Base-by-base conservation (phyloP, 2,329 filamentous ascomycete species). In the Lachnellula subtilissima region DNA sequence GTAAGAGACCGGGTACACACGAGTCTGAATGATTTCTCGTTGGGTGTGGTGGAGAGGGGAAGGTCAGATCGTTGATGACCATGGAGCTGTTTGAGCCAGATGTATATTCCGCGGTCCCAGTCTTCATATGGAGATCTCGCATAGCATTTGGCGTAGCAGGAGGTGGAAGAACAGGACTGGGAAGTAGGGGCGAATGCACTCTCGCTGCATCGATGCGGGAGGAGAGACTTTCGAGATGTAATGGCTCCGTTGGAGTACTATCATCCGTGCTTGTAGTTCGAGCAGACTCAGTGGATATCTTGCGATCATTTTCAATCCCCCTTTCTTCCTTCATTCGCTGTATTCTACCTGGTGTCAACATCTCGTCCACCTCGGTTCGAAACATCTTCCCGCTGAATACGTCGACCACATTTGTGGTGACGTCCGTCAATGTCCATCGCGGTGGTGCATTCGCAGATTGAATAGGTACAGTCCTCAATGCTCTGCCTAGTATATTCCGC, bases 381-480 rank as follows among this genome's bases (percentile, higher is more conserved):
- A 85, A 83, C 47, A 80, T 72, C 45, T 78, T 79, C 17, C 78
- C 76, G 43, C 73, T 78, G 56, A 86, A 75, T 11, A 83, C 71
- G 32, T 82, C 81, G n/a, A 78, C 75, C 62, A 85, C 74, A 59
- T 82, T 83, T 51, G 81, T 79, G 0, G 80, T 74, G 32, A 85
- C 67, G 14, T 82, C 81, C 0, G 77, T 73, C 23, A 85, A 64
- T 5, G 76, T 77, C 79, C 81, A 82, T 69, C 77, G 73, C 45
- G 78, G 67, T 22, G 67, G 69, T 25, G 69, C 58, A 57, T 64
- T 69, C 61, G 62, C 55, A 57, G 64, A 48, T 61, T 55, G 51
- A 2, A 49, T 54, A 19, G 60, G 56, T 25, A 50, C 40, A 28
- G 56, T 55, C 56, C 58, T 49, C 56, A 35, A 35, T 35, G 55